Conservation (phyloP, 2,329 filamentous ascomycete species). For the Aspergillus unguis region DNA sequence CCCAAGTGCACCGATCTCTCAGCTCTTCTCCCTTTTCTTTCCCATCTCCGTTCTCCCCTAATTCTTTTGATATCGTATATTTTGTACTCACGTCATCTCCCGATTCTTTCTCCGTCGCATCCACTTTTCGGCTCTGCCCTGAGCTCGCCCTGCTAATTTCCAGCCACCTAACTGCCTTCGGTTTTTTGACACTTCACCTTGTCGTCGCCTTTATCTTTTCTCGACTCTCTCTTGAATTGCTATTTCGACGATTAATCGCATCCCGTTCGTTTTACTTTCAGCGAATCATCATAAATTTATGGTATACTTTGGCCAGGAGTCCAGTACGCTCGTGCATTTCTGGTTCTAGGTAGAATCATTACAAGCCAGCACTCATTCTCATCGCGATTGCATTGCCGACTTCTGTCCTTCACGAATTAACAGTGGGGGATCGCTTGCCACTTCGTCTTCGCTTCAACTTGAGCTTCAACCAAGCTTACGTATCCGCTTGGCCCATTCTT, state of each 20-base stretch:
- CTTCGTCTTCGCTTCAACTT: slow-evolving; percentile 9
- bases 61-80: slow-evolving; percentile 14
- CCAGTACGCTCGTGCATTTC: slow-evolving; percentile 17
- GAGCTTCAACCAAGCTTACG: slow-evolving; percentile 20
- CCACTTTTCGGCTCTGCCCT: slow-evolving; percentile 21
- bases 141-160: slow-evolving; percentile 31
- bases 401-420: slow-evolving; percentile 16
- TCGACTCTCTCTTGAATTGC: slow-evolving; percentile 20
- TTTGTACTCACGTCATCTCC: slow-evolving; percentile 13
- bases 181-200: slow-evolving; percentile 5
- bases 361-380: slow-evolving; percentile 13
- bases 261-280: slow-evolving; percentile 17
- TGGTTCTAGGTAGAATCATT: slow-evolving; percentile 13
- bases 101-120: slow-evolving; percentile 16
- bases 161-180: slow-evolving; percentile 27
- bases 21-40: slow-evolving; percentile 20
- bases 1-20: slow-evolving; percentile 5
- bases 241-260: slow-evolving; percentile 21
- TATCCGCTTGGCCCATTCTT: slow-evolving; percentile 16
- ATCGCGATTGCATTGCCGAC: slow-evolving; percentile 4
- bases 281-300: slow-evolving; percentile 16
- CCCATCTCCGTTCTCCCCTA: slow-evolving; percentile 16
- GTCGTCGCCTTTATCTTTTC: slow-evolving; percentile 21
- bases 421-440: slow-evolving; percentile 9
- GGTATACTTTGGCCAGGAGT: slow-evolving; percentile 17